phyloP scores from a whole-genome alignment of 2,329 filamentous ascomycete genomes.

The Sporothrix humicola region DNA sequence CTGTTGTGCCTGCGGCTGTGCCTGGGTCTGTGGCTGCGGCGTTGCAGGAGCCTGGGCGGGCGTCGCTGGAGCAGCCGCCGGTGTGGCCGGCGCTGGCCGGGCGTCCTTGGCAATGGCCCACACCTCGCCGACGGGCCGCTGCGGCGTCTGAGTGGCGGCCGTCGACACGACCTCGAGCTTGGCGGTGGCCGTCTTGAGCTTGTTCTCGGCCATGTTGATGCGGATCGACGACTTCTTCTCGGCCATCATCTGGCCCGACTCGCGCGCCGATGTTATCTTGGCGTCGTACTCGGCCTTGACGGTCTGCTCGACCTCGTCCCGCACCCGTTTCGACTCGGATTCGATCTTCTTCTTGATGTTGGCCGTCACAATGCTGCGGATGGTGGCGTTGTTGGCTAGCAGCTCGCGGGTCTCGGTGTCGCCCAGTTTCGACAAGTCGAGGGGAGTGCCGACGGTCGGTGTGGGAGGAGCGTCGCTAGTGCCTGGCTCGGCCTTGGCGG shows the following conservation, averaged over 20 bases:
- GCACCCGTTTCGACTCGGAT: constrained; percentile 65
- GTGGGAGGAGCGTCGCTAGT: constrained; percentile 44
- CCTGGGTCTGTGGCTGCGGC: background rate
- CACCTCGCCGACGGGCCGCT: constrained; percentile 82
- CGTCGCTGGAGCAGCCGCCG: constrained; percentile 34
- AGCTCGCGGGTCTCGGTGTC: constrained; percentile 64
- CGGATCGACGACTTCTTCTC: constrained; percentile 76
- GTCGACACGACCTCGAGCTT: constrained; percentile 81
- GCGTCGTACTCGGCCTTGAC: constrained; percentile 57
- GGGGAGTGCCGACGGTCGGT: constrained; percentile 41
- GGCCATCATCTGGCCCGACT: constrained; percentile 72
- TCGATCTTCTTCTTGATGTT: constrained; percentile 75
- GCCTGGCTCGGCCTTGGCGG: constrained; percentile 30
- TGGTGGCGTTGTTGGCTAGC: constrained; percentile 60
- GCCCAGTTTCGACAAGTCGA: constrained; percentile 56
- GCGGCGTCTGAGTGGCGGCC: constrained; percentile 82
- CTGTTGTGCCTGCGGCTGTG: background rate
- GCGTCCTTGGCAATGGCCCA: constrained; percentile 79
- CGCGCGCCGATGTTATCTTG: constrained; percentile 59
- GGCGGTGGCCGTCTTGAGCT: constrained; percentile 65
- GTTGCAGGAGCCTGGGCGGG: constrained; percentile 29
- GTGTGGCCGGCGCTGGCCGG: constrained; percentile 52
- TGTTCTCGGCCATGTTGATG: constrained; percentile 79
- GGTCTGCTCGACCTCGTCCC: constrained; percentile 57
- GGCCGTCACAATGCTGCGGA: constrained; percentile 62